phyloP scores from a whole-genome alignment of 352 stramenopile genomes.

The Phytophthora sansomeana region DNA sequence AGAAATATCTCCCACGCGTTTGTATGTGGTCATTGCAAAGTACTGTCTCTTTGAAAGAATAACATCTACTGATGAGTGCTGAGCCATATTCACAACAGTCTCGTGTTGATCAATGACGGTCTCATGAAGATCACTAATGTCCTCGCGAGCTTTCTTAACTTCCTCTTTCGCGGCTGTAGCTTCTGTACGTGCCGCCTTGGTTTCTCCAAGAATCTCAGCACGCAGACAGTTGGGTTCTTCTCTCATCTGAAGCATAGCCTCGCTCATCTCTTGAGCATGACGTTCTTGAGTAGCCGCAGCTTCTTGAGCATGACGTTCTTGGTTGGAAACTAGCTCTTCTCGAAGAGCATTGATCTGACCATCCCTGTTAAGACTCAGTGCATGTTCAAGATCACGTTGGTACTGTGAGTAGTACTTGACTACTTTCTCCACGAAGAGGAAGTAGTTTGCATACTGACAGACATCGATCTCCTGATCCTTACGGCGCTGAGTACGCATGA shows the following conservation, averaged over 20 bases:
- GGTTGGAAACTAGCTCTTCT: too few relatives aligned
- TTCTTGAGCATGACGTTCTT: too few relatives aligned
- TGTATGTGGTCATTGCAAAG: not conserved
- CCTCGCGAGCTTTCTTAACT: not conserved
- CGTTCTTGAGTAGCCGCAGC: too few relatives aligned
- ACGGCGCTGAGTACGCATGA: not conserved
- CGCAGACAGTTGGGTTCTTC: not conserved
- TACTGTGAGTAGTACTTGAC: not conserved
- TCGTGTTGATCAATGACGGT: not conserved
- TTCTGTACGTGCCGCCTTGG: not conserved
- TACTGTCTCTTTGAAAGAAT: not conserved
- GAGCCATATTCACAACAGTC: not conserved
- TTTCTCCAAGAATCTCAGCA: not conserved
- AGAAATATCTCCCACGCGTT: not conserved
- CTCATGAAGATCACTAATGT: not conserved
- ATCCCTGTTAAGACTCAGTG: not conserved
- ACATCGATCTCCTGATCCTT: not conserved
- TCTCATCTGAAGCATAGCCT: too few relatives aligned
- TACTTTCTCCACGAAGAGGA: not conserved
- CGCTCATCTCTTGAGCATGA: too few relatives aligned
- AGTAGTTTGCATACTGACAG: not conserved
- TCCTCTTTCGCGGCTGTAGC: not conserved
- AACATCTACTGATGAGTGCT: not conserved
- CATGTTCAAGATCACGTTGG: not conserved
- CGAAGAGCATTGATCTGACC: not conserved